Evolutionary conservation across 371 early-diverging fungal species (phyloP).

Genomic region (Rhizopus delemar): DNA sequence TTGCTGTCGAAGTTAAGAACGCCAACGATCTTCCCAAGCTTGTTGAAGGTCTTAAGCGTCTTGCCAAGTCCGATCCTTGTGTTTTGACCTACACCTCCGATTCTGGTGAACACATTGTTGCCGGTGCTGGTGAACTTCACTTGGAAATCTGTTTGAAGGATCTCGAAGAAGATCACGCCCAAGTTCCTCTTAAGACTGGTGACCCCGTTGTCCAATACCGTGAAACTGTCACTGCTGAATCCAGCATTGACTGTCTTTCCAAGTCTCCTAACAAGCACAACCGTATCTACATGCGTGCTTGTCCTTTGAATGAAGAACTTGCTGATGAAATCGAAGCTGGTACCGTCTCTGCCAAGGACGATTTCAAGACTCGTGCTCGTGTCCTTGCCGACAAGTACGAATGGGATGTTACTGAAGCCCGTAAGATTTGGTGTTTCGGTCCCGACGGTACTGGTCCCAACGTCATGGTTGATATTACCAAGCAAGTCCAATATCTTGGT

Average conservation of each 20-base stretch:
- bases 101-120: constrained; percentile 98
- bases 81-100: constrained; percentile 93
- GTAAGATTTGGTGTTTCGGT: constrained; percentile 99
- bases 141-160: constrained; percentile 99
- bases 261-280: constrained; percentile 99
- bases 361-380: constrained; percentile 96
- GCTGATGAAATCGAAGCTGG: constrained; percentile 85
- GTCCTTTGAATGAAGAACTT: constrained; percentile 89
- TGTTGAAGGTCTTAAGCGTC: constrained; percentile 98
- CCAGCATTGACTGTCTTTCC: constrained; percentile 81
- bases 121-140: constrained; percentile 99
- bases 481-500: constrained; percentile 98
- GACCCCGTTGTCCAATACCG: constrained; percentile 98
- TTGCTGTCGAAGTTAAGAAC: constrained; percentile 98
- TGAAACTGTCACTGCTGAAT: constrained; percentile 93
- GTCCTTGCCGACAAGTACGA: constrained; percentile 89
- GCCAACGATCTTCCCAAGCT: constrained; percentile 96
- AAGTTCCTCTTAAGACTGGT: constrained; percentile 92
- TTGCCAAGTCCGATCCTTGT: constrained; percentile 99
- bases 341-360: constrained; percentile 90
- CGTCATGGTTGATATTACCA: constrained; percentile 95
- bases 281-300: constrained; percentile 99
- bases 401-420: constrained; percentile 98
- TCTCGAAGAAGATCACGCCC: constrained; percentile 99
- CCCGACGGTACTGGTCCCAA: constrained; percentile 97